phyloP scores from a whole-genome alignment of 768 basidiomycete genomes.

The Mycena epipterygia region DNA sequence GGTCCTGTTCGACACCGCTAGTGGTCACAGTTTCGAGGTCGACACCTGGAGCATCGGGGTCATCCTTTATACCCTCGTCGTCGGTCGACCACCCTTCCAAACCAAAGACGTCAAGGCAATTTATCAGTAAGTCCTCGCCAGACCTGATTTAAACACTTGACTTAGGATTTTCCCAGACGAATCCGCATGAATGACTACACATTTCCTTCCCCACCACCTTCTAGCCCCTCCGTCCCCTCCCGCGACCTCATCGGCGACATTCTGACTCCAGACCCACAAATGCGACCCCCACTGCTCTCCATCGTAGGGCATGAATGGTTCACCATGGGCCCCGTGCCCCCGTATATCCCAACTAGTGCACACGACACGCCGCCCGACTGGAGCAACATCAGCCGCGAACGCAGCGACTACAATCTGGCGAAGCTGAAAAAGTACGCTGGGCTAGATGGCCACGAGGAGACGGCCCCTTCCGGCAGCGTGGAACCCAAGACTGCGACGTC shows the following conservation, averaged over 20 bases:
- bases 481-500: constrained; percentile 56
- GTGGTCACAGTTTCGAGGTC: constrained; percentile 98
- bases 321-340: constrained; percentile 82
- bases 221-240: constrained; percentile 58
- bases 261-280: constrained; percentile 85
- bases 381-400: constrained; percentile 69
- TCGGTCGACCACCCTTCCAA: constrained; percentile 98
- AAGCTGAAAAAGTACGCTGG: constrained; percentile 72
- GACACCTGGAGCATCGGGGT: constrained; percentile 99
- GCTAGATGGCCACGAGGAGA: constrained; percentile 73
- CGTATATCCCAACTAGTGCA: constrained; percentile 84
- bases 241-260: constrained; percentile 87
- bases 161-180: constrained; percentile 63
- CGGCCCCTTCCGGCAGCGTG: constrained; percentile 49
- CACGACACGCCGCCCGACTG: constrained; percentile 85
- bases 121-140: constrained; percentile 74
- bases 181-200: constrained; percentile 95
- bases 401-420: constrained; percentile 78
- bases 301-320: constrained; percentile 92
- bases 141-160: background rate
- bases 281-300: constrained; percentile 86
- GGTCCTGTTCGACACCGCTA: constrained; percentile 94
- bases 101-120: constrained; percentile 98
- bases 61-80: constrained; percentile 93
- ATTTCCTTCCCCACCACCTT: constrained; percentile 83